phyloP scores from a whole-genome alignment of 495 filamentous ascomycete genomes.

The Penicillium parvum region DNA sequence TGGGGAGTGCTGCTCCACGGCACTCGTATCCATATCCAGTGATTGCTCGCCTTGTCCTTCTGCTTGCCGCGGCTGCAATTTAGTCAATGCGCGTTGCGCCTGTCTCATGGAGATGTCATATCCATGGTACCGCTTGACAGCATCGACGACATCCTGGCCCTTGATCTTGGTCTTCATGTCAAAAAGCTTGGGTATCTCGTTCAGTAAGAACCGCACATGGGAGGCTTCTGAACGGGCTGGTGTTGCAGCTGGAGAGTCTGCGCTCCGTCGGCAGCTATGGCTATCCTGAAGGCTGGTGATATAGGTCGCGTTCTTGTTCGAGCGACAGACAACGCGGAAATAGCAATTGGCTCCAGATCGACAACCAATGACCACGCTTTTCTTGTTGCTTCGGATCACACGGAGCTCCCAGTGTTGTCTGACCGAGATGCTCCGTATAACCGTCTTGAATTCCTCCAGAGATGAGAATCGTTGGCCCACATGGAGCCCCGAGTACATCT shows the following conservation, averaged over 20 bases:
- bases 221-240: constrained; percentile 45
- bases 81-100: constrained; percentile 42
- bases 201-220: constrained; percentile 43
- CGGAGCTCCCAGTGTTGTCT: constrained; percentile 47
- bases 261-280: constrained; percentile 39
- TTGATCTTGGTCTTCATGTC: constrained; percentile 40
- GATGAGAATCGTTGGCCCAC: constrained; percentile 43
- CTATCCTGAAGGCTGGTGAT: constrained; percentile 45
- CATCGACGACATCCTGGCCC: constrained; percentile 40
- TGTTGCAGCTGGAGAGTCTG: constrained; percentile 29
- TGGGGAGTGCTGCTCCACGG: constrained; percentile 20
- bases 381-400: constrained; percentile 44
- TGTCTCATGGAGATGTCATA: constrained; percentile 47
- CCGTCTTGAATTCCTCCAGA: constrained; percentile 42
- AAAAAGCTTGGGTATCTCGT: constrained; percentile 46
- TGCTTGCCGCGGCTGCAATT: constrained; percentile 32
- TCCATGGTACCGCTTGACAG: constrained; percentile 45
- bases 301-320: constrained; percentile 45
- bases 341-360: constrained; percentile 40
- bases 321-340: constrained; percentile 45
- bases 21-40: constrained; percentile 18
- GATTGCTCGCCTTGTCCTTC: constrained; percentile 20
- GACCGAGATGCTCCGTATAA: constrained; percentile 43
- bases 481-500: constrained; percentile 43
- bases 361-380: constrained; percentile 45